Evolutionary conservation across 345 rosid species (phyloP).

Genomic region (Dipteronia dyeriana): DNA sequence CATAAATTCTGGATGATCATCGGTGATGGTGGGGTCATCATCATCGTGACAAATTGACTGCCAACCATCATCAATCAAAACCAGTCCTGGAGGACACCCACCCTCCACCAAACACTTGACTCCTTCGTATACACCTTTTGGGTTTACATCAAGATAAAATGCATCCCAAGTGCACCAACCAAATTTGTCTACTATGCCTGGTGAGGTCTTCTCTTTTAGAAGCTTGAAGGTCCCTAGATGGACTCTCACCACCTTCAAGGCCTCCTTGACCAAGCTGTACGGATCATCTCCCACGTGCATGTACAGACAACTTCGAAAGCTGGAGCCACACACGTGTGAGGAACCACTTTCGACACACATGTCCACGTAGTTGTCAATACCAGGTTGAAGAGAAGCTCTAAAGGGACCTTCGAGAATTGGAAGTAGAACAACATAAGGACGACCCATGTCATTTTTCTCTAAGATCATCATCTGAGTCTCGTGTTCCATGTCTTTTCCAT

Average conservation of each 20-base stretch:
- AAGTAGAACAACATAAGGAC: conserved; percentile 36
- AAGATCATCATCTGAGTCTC: conserved; percentile 43
- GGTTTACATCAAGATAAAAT: conserved; percentile 44
- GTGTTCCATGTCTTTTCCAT: conserved; percentile 36
- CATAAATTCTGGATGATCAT: conserved; percentile 32
- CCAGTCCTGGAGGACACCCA: conserved; percentile 48
- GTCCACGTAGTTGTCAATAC: conserved; percentile 29
- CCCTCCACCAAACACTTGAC: conserved; percentile 38
- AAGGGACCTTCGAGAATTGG: conserved; percentile 39
- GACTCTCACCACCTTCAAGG: conserved; percentile 35
- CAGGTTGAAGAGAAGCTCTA: conserved; percentile 41
- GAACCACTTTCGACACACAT: conserved; percentile 51
- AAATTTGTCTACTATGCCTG: conserved; percentile 50
- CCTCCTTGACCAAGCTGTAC: conserved; percentile 37
- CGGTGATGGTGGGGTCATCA: conserved; percentile 34
- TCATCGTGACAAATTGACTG: conserved; percentile 40
- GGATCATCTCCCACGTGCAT: conserved; percentile 43
- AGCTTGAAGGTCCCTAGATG: conserved; percentile 46
- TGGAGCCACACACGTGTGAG: conserved; percentile 25
- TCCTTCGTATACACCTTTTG: conserved; percentile 43
- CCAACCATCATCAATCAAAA: conserved; percentile 59
- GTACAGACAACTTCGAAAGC: conserved; percentile 33
- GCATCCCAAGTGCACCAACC: conserved; percentile 71
- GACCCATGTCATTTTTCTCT: conserved; percentile 26
- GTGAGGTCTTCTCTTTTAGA: conserved; percentile 44